A percentile compares a stretch with the other conserved stretches of the same genome.
phyloP scores from a whole-genome alignment of 306 rosid genomes.

The Herpetospermum pedunculosum region DNA sequence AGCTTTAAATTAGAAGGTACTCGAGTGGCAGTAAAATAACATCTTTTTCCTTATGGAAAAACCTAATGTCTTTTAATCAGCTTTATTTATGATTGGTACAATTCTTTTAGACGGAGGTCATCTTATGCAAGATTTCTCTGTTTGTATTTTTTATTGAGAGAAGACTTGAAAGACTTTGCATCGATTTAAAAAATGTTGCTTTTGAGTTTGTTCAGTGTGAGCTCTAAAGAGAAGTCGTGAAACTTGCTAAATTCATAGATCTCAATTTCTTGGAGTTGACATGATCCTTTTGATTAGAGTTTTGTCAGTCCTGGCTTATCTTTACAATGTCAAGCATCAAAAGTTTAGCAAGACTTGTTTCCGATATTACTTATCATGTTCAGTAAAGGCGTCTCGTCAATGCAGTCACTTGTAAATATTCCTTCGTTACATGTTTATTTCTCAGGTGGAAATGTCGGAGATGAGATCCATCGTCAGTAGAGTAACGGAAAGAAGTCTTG shows the following conservation, averaged over 20 bases:
- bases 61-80: no score
- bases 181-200: not conserved
- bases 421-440: conserved; percentile 3
- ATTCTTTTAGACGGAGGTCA: not conserved
- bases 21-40: no score
- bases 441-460: conserved; percentile 95
- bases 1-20: no score
- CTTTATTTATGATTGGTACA: not conserved
- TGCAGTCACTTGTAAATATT: not conserved
- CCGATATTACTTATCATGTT: not conserved
- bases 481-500: conserved; percentile 67
- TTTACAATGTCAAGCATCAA: not conserved
- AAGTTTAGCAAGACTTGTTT: not conserved
- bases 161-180: not conserved
- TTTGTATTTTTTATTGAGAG: not conserved
- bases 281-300: not conserved
- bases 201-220: not conserved
- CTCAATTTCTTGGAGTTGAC: not conserved
- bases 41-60: not conserved
- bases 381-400: not conserved
- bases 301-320: not conserved
- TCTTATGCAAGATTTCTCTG: not conserved
- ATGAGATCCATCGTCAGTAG: conserved; percentile 63
- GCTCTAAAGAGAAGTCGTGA: not conserved
- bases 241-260: not conserved